Percentiles rank a stretch among this genome's conserved stretches.
Conservation (phyloP, 2,329 filamentous ascomycete species). For the Curvularia sp. region DNA sequence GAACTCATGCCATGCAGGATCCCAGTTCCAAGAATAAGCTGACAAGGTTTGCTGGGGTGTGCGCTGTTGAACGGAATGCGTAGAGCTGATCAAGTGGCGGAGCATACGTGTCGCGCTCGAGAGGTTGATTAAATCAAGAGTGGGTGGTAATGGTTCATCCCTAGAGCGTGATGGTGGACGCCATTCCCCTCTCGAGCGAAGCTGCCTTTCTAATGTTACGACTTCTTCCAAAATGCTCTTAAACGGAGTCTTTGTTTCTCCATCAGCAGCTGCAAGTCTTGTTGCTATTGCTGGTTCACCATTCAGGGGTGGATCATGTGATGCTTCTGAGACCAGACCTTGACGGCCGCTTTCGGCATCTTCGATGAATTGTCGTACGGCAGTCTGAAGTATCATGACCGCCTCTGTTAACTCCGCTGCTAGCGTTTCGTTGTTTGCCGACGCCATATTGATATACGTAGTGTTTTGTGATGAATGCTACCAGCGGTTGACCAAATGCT, state of each 20-base stretch:
- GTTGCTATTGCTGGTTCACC: not conserved
- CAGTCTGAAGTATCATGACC: conserved; percentile 3
- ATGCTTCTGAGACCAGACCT: not conserved
- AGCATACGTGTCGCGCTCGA: conserved; percentile 20
- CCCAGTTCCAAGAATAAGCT: conserved; percentile 23
- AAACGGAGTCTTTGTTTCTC: not conserved
- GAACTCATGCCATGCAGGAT: conserved; percentile 25
- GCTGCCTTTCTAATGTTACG: conserved; percentile 3
- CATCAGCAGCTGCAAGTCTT: not conserved
- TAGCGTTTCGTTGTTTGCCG: not conserved
- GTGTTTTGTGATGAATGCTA: not conserved
- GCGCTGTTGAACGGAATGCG: not conserved
- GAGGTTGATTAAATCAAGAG: conserved; percentile 25
- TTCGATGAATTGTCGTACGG: not conserved
- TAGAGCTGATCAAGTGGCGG: conserved; percentile 11
- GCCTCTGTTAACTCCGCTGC: conserved; percentile 1
- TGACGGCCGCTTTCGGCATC: not conserved
- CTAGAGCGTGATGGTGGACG: conserved; percentile 2
- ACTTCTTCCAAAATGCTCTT: not conserved
- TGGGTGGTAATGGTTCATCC: conserved; percentile 1
- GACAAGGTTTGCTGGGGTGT: conserved; percentile 15
- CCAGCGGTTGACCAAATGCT: not conserved
- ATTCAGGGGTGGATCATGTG: not conserved
- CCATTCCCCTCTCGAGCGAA: conserved; percentile 17
- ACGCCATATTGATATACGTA: not conserved